These are phyloP conservation scores for Mycena chlorophos DNA, from an alignment of 768 basidiomycete species.

Conservation along the genomic window DNA sequence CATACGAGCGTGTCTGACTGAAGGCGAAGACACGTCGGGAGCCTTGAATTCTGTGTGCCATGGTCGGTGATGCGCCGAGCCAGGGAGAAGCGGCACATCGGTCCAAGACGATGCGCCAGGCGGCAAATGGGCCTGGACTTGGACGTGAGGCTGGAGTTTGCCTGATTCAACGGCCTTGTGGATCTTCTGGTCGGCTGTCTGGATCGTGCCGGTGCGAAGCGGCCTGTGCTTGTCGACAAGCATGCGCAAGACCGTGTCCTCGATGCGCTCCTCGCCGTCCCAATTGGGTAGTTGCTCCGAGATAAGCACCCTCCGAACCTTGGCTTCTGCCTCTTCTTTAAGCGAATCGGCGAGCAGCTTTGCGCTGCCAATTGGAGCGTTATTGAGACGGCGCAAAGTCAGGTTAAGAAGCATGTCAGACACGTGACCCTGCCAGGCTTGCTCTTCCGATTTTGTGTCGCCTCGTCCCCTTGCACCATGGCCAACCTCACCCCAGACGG, in stretches of 20 bases:
- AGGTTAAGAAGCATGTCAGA: background rate
- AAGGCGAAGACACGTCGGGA: constrained; percentile 54
- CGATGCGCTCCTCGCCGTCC: constrained; percentile 20
- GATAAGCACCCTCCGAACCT: background rate
- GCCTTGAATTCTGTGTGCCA: constrained; percentile 71
- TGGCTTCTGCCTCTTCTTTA: constrained; percentile 6
- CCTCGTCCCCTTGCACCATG: constrained; percentile 35
- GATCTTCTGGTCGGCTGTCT: constrained; percentile 66
- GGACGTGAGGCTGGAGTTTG: constrained; percentile 11
- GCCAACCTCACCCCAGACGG: constrained; percentile 59
- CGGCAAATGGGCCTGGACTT: no score
- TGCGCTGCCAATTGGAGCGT: constrained; percentile 8
- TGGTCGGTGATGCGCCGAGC: constrained; percentile 57
- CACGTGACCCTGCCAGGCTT: no score
- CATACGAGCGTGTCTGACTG: constrained; percentile 50
- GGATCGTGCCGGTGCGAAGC: constrained; percentile 58
- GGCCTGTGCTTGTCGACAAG: constrained; percentile 87
- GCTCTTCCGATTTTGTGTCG: constrained; percentile 6
- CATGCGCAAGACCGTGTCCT: constrained; percentile 62
- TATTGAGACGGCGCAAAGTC: background rate
- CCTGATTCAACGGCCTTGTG: constrained; percentile 32
- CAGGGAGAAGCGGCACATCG: constrained; percentile 53
- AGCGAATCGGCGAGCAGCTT: constrained; percentile 19
- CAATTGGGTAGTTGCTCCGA: constrained; percentile 9
- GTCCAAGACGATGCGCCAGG: constrained; percentile 44